A percentile compares a stretch with the other conserved stretches of the same genome.
Conservation (phyloP, 2,329 filamentous ascomycete species). For the Penicillium palitans region DNA sequence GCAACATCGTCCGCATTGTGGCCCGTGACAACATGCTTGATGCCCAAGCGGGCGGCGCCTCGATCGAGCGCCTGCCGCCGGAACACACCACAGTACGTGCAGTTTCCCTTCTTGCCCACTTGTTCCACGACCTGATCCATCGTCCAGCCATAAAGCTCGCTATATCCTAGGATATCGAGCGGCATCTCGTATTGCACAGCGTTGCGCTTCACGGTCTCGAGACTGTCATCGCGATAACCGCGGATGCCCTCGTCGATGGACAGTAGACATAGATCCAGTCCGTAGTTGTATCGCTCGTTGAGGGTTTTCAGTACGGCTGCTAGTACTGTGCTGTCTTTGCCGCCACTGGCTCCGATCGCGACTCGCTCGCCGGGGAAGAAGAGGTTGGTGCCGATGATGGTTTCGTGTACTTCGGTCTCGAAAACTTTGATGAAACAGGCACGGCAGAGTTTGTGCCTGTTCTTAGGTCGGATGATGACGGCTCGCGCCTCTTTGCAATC, state of each 20-base stretch:
- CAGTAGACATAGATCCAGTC: slow-evolving; percentile 78
- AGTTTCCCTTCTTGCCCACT: slow-evolving; percentile 97
- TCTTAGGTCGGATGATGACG: slow-evolving; percentile 90
- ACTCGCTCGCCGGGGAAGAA: slow-evolving; percentile 82
- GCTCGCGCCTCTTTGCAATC: slow-evolving; percentile 75
- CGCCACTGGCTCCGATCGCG: slow-evolving; percentile 93
- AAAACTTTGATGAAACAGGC: slow-evolving; percentile 83
- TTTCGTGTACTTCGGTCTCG: slow-evolving; percentile 91
- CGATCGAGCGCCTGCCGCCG: slow-evolving; percentile 89
- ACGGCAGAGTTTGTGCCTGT: slow-evolving; percentile 90
- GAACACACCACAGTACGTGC: slow-evolving; percentile 98
- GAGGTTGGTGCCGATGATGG: slow-evolving; percentile 76
- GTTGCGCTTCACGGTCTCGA: slow-evolving; percentile 96
- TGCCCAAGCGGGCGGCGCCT: slow-evolving; percentile 81
- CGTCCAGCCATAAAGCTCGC: slow-evolving; percentile 94
- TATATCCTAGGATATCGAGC: slow-evolving; percentile 88
- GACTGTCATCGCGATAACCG: slow-evolving; percentile 90
- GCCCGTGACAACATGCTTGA: slow-evolving; percentile 92
- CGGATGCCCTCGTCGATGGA: slow-evolving; percentile 98
- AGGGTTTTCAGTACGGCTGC: slow-evolving; percentile 92
- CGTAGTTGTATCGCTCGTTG: slow-evolving; percentile 86
- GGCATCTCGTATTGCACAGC: slow-evolving; percentile 87
- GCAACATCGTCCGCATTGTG: slow-evolving; percentile 98
- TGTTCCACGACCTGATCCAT: slow-evolving; percentile 98
- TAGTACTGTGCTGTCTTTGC: slow-evolving; percentile 95